A percentile compares a stretch with the other conserved stretches of the same genome.
Evolutionary conservation across 352 stramenopile species (phyloP).

Genomic region (Phytophthora chlamydospora): DNA sequence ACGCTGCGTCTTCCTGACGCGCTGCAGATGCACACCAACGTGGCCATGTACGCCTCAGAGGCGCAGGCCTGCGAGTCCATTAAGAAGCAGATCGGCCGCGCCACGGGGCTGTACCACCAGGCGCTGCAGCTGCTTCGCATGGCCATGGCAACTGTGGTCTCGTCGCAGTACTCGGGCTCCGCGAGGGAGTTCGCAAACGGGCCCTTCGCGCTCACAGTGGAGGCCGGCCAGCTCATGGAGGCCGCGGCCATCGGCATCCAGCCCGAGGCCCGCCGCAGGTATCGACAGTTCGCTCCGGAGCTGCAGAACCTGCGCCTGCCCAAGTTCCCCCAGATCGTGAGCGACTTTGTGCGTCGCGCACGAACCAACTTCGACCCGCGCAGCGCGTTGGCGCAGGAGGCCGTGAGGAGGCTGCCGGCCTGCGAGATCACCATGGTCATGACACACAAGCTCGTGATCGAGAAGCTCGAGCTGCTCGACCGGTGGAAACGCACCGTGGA

Average conservation of each 20-base stretch:
- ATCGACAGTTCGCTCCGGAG: conserved; percentile 58
- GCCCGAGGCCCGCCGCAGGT: conserved; percentile 71
- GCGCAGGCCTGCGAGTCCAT: conserved; percentile 72
- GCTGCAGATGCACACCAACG: conserved; percentile 70
- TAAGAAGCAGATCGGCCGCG: conserved; percentile 70
- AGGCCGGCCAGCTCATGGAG: conserved; percentile 74
- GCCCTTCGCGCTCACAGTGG: conserved; percentile 68
- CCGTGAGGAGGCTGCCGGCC: conserved; percentile 60
- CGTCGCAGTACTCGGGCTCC: conserved; percentile 67
- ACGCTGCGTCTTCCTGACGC: conserved; percentile 58
- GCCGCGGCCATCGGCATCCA: conserved; percentile 65
- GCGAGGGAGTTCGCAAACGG: conserved; percentile 75
- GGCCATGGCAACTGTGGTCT: conserved; percentile 68
- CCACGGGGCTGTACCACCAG: conserved; percentile 60
- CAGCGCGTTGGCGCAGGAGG: conserved; percentile 59
- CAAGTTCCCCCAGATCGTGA: conserved; percentile 70
- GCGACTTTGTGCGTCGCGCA: conserved; percentile 66
- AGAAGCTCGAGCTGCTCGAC: conserved; percentile 76
- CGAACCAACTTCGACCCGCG: conserved; percentile 67
- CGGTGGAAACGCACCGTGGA: conserved; percentile 65
- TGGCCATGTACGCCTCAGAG: conserved; percentile 78
- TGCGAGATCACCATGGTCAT: conserved; percentile 78
- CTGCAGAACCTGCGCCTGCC: conserved; percentile 55
- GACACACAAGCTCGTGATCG: conserved; percentile 75
- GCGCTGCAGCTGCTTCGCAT: conserved; percentile 69